These are phyloP conservation scores for Sphaerosporella brunnea DNA, from an alignment of 495 filamentous ascomycete genomes.

Conservation along the genomic window DNA sequence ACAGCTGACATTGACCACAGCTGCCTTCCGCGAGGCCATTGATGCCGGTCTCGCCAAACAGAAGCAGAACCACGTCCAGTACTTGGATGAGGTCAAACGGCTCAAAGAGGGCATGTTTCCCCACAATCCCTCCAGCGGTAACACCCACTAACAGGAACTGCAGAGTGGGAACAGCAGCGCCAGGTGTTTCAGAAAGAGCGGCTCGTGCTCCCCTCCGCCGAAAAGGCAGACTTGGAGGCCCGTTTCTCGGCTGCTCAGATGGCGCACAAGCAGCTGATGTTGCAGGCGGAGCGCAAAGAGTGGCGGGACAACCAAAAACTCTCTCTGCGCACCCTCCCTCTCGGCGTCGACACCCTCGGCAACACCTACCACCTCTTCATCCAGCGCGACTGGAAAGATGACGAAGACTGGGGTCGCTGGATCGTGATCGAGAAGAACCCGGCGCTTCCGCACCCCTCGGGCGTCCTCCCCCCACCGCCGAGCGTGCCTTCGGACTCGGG, in stretches of 20 bases:
- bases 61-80: constrained; percentile 9
- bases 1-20: no score
- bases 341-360: constrained; percentile 17
- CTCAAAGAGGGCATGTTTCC: constrained; percentile 14
- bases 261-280: constrained; percentile 15
- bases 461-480: constrained; percentile 9
- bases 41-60: constrained; percentile 12
- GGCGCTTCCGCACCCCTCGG: constrained; percentile 18
- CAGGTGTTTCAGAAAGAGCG: constrained; percentile 17
- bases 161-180: constrained; percentile 21
- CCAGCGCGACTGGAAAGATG: constrained; percentile 17
- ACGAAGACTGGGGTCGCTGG: constrained; percentile 25
- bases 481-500: constrained; percentile 8
- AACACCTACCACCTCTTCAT: constrained; percentile 22
- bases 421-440: constrained; percentile 18
- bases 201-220: constrained; percentile 9
- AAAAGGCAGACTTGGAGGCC: constrained; percentile 15
- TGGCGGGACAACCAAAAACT: constrained; percentile 17
- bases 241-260: constrained; percentile 15
- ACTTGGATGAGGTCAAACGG: constrained; percentile 11
- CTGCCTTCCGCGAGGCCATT: constrained; percentile 10
- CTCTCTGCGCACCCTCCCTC: constrained; percentile 9
- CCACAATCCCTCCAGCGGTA: background rate
- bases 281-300: constrained; percentile 11
- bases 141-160: no score